Base-by-base conservation (phyloP, 73 alveolate genomes). In the Symbiodinium pilosum region DNA sequence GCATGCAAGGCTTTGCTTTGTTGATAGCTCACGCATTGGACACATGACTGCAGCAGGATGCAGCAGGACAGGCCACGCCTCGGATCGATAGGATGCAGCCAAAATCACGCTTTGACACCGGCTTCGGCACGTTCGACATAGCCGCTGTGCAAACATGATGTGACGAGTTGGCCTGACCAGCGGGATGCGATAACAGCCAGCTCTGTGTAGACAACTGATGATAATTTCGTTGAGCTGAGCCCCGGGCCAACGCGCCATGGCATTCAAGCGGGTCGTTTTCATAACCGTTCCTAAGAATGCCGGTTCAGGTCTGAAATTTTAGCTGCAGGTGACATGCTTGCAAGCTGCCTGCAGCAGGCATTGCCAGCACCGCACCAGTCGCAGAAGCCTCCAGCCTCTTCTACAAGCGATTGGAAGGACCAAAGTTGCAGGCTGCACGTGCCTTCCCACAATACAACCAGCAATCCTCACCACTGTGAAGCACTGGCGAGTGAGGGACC, bases 341-440 rank as follows among this genome's bases (percentile, higher is more conserved):
- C 93, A 51, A 51, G 93, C 16, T 24, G 94, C 94, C 69, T 87
- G 85, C 94, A 87, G 84, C 94, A 87, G 28, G 94, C 94, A 39
- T 87, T 87, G n/a, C 94, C 94, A 28, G 68, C 85, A 34, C 94
- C 94, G 39, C 94, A 87, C 94, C 94, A 87, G 43, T 87, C 94
- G 64, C 94, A 87, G 42, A 87, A 87, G 59, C 94, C 84, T 30
- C 94, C 94, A 4, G 94, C 94, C 94, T 87, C 77, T 28, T 26
- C 11, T 11, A 64, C 41, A 34, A 9, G 34, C 41, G 81, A 26
- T 64, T 28, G 81, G 24, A 47, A 47, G 81, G 1, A 20, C 38
- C 81, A 28, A n/a, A n/a, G n/a, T n/a, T n/a, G n/a, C n/a, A n/a
- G n/a, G n/a, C n/a, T 47, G 59, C 6, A 47, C 14, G 81, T 20